Evolutionary conservation across 2,329 filamentous ascomycete genomes (phyloP), one percentile per base, ranked within the genome.

Genomic region (Cryphonectria radicalis): DNA sequence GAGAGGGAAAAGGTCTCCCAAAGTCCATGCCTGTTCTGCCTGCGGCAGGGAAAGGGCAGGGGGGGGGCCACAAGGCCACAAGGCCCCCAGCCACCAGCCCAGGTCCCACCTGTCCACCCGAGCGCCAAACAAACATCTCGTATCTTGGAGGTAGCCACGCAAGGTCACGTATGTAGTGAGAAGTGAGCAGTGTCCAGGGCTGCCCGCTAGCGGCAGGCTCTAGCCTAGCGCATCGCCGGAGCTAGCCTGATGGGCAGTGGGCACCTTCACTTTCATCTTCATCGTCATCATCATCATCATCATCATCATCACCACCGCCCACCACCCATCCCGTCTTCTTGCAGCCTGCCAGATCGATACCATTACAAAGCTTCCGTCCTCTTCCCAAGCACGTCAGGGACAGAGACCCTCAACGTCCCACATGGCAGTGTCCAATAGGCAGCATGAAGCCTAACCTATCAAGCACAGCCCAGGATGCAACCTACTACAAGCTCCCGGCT

Each of bases 141-240:
- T 63, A 63, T 63, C 60, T 42, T 40, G 32, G 3, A 35, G 28
- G 59, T 63, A 63, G 22, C n/a, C 37, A 37, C 32, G 35, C 37
- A 63, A 55, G 53, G n/a, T 25, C 53, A 55, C n/a, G n/a, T n/a
- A 55, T 10, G 53, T n/a, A 25, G 53, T 25, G 53, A 28, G 53
- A 13, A 4, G 53, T 32, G 59, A 62, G 28, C 17, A 37, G 57
- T 62, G 57, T 32, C n/a, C 57, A 32, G 57, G 59, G 32, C 59
- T 19, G 19, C 59, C 60, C 60, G 19, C 60, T 63, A 63, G 60
- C 60, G 60, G 35, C 60, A 42, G 13, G 60, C 60, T 63, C 37
- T 32, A 37, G 19, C 59, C 11, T n/a, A 25, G 19, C 37, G 35
- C 60, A 63, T 25, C 7, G 60, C 60, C n/a, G 17, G 22, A 32